Evolutionary conservation across 1,284 basidiomycete genomes (phyloP), one percentile per base, ranked within the genome.

Genomic region (Cryptococcus sp.): DNA sequence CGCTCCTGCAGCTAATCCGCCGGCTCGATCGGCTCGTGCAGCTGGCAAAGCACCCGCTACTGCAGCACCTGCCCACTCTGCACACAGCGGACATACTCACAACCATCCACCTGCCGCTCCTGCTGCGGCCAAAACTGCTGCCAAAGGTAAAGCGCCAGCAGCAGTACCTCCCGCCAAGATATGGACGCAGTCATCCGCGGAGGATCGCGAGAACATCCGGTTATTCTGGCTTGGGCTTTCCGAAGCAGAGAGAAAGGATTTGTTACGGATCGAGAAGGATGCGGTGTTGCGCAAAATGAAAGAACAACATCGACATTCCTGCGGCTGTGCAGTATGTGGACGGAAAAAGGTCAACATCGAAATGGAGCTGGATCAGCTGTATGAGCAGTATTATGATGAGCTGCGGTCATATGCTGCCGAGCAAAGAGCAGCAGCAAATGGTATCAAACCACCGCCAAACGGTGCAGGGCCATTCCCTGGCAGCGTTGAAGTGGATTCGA

Each of bases 311-410:
- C 91, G 91, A 74, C 93, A 96, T 76, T 88, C 86, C 63, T 99
- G 95, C 77, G 87, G 86, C 64, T 99, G 95, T 80, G 93, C 93
- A 20, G 94, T 99, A 38, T 99, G 95, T 79, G 92, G 93, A 41
- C 83, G 95, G 73, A 99, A 99, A 84, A 88, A 93, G 88, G 91
- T 89, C 81, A 93, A 94, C 69, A 98, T 99, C 81, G 96, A 98
- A 83, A 91, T 93, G 81, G 95, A 99, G 83, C 87, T 99, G 78
- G 92, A 97, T 83, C 91, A 93, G 82, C 87, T 98, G 80, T 98
- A 99, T 84, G 93, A 96, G 84, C 91, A 93, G 82, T 99, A 99
- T 85, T 98, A 98, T 85, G 91, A 96, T 79, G 94, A 98, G 84
- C 88, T 99, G 81, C 91, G 97, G 84, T 88, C 90, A 82, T 98